phyloP scores from a whole-genome alignment of 805 yeast genomes.

The Starmerella asiatica region DNA sequence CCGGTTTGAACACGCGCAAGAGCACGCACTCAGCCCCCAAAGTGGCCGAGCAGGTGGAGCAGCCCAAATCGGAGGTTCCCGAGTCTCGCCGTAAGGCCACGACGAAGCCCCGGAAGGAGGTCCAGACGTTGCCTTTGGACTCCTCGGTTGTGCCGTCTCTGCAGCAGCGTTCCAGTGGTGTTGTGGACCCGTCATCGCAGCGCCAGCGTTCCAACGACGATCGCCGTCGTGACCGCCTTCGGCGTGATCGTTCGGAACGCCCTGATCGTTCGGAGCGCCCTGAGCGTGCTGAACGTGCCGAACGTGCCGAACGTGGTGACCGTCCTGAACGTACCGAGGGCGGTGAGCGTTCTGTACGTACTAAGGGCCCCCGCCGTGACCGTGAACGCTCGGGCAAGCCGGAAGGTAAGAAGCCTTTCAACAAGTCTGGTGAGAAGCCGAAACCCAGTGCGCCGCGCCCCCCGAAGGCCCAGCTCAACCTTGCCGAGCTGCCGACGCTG shows the following conservation, averaged over 20 bases:
- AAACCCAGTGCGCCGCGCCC: conserved; percentile 7
- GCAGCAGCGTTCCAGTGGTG: conserved; percentile 1
- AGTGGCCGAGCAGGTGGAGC: conserved; percentile 45
- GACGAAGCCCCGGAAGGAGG: conserved; percentile 65
- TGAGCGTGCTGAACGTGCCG: conserved; percentile 25
- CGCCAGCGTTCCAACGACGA: conserved; percentile 35
- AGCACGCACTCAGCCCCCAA: conserved; percentile 44
- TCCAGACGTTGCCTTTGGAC: conserved; percentile 40
- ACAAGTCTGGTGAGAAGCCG: conserved; percentile 15
- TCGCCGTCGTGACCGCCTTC: conserved; percentile 14
- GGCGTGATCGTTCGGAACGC: conserved; percentile 1
- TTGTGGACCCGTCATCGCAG: conserved; percentile 26
- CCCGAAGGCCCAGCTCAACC: conserved; percentile 15
- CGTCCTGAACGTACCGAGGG: conserved; percentile 21
- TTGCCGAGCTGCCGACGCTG: conserved; percentile 20
- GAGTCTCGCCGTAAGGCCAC: conserved; percentile 57
- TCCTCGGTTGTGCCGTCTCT: conserved; percentile 12
- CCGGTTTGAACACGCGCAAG: conserved; percentile 30
- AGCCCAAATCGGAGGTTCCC: conserved; percentile 28
- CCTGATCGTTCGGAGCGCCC: conserved; percentile 11
- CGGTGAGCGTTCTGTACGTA: conserved; percentile 21
- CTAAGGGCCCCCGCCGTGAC: conserved; percentile 9
- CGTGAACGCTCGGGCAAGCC: neutral
- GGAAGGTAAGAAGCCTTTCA: conserved; percentile 17
- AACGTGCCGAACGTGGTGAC: conserved; percentile 25